Percentiles rank a stretch among this genome's conserved stretches.
Conservation (phyloP, 768 basidiomycete species). For the Melanogaster broomeanus region DNA sequence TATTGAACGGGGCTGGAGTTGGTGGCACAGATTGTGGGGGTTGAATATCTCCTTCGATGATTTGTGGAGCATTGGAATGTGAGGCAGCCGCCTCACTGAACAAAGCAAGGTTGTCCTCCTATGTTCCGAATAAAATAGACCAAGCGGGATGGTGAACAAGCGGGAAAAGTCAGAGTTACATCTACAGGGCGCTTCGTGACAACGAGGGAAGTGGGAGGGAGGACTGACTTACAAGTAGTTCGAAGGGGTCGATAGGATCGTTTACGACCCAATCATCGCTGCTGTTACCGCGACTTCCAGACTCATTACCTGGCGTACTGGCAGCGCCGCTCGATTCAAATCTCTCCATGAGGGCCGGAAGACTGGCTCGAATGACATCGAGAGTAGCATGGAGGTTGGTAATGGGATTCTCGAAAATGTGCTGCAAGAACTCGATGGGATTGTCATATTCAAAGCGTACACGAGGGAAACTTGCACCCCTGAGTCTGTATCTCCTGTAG, state of each 20-base stretch:
- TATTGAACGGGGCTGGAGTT: constrained; percentile 1
- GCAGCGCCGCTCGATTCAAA: constrained; percentile 3
- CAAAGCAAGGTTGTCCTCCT: constrained; percentile 15
- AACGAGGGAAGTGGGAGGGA: constrained; percentile 19
- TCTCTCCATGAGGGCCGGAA: constrained; percentile 32
- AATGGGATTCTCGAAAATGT: constrained; percentile 49
- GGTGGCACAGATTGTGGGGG: neutral
- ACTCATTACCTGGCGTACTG: constrained; percentile 1
- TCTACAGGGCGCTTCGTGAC: constrained; percentile 30
- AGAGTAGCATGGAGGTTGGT: constrained; percentile 45
- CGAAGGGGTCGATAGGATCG: constrained; percentile 14
- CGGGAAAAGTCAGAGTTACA: constrained; percentile 30
- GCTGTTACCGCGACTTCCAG: constrained; percentile 31
- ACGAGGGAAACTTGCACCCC: constrained; percentile 23
- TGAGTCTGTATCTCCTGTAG: constrained; percentile 25
- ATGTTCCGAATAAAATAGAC: constrained; percentile 1
- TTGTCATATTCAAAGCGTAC: constrained; percentile 31
- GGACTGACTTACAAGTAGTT: constrained; percentile 22
- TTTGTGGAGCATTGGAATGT: neutral
- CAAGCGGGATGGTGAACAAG: constrained; percentile 15
- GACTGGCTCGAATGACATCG: constrained; percentile 34
- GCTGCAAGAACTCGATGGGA: constrained; percentile 44
- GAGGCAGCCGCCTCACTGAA: constrained; percentile 2
- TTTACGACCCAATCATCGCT: constrained; percentile 29
- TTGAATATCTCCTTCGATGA: neutral